These are phyloP conservation scores for Rubus idaeus DNA, from an alignment of 306 rosid genomes.

Conservation along the genomic window DNA sequence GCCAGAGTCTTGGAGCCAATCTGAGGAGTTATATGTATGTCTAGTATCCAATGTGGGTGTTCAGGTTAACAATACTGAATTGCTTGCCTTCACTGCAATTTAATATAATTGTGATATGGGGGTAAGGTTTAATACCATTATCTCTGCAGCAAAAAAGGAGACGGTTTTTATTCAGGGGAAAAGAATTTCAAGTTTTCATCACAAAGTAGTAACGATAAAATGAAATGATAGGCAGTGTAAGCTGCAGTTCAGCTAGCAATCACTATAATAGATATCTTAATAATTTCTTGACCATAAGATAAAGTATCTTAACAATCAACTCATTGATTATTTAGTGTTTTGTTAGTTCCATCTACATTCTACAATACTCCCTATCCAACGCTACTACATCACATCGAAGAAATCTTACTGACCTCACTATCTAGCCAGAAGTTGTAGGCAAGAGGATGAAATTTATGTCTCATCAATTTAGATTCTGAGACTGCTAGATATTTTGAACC, in stretches of 20 bases:
- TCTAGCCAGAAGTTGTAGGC: neutral
- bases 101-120: slow-evolving; percentile 1
- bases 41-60: neutral
- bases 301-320: neutral
- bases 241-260: neutral
- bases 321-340: neutral
- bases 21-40: neutral
- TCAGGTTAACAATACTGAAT: neutral
- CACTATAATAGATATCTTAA: neutral
- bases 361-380: neutral
- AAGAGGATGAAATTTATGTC: neutral
- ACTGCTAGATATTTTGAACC: neutral
- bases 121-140: neutral
- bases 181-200: neutral
- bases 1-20: neutral
- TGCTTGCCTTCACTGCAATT: neutral
- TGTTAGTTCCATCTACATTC: neutral
- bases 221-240: neutral
- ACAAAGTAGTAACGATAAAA: neutral
- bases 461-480: neutral
- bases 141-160: neutral
- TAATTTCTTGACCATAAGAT: neutral
- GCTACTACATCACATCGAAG: neutral
- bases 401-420: neutral
- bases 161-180: neutral